A percentile compares a stretch with the other conserved stretches of the same genome.
These are phyloP conservation scores for Trichoderma reesei DNA, from an alignment of 495 filamentous ascomycete genomes.

Conservation along the genomic window DNA sequence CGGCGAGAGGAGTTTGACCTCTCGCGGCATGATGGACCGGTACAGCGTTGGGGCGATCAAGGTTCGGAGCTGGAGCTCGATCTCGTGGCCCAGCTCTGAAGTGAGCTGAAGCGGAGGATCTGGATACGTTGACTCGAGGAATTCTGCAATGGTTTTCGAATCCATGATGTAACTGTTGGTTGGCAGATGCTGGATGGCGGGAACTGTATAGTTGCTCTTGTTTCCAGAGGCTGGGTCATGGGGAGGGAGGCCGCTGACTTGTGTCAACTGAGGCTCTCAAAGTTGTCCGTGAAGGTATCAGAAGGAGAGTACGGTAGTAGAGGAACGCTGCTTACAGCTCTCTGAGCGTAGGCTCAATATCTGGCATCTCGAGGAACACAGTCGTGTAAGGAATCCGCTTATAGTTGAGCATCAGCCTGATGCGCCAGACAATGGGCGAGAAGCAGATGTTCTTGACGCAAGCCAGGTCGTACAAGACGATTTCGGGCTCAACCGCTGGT, in stretches of 20 bases:
- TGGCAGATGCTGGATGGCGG: neutral
- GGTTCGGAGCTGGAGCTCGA: neutral
- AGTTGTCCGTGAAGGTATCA: neutral
- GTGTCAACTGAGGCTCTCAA: neutral
- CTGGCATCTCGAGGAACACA: neutral
- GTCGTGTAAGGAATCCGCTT: neutral
- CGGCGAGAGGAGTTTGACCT: neutral
- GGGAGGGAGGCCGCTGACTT: neutral
- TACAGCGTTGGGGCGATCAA: neutral
- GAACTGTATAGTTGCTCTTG: neutral
- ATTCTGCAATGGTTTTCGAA: neutral
- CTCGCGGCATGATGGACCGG: neutral
- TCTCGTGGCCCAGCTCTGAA: neutral
- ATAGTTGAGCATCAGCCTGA: neutral
- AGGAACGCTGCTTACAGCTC: neutral
- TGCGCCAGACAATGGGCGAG: neutral
- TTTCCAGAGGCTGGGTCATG: neutral
- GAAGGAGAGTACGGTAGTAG: neutral
- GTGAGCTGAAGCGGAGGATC: neutral
- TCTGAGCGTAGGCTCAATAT: neutral
- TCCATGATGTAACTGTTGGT: slow-evolving; percentile 1
- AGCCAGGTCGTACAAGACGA: slow-evolving; percentile 5
- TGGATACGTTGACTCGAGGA: neutral
- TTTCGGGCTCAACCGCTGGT: neutral
- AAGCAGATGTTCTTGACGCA: slow-evolving; percentile 4